These are phyloP conservation scores for Cystofilobasidium bisporidii DNA, from an alignment of 768 basidiomycete genomes.

Conservation along the genomic window DNA sequence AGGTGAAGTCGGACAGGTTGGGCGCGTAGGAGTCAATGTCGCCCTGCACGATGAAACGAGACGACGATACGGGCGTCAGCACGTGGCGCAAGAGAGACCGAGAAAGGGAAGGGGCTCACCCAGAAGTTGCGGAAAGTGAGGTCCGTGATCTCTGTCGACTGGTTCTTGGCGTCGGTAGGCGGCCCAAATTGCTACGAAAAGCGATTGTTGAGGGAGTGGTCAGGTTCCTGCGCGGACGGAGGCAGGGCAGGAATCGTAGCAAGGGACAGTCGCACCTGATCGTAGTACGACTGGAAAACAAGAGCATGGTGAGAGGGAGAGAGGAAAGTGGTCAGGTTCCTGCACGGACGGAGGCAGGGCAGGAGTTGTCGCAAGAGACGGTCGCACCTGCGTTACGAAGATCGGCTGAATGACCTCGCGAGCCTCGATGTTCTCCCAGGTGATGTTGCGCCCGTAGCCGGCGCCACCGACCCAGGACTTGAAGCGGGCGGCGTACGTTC, in stretches of 20 bases:
- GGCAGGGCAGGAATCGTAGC: no score
- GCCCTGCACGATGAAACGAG: background rate
- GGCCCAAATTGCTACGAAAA: conserved; percentile 6
- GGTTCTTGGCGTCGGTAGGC: conserved; percentile 1
- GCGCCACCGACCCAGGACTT: conserved; percentile 7
- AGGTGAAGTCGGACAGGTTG: background rate
- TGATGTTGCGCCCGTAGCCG: conserved; percentile 5
- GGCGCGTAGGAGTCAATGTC: conserved; percentile 6
- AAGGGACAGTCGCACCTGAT: no score
- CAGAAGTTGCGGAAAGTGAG: conserved; percentile 11
- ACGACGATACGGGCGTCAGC: no score
- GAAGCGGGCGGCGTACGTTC: background rate
- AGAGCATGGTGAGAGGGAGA: background rate
- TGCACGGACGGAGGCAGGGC: background rate
- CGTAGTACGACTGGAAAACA: background rate
- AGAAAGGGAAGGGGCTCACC: no score
- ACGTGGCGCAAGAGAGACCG: no score
- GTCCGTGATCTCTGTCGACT: conserved; percentile 8
- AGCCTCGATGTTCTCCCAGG: conserved; percentile 1
- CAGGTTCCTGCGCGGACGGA: no score
- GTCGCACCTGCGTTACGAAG: background rate
- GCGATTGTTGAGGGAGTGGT: no score
- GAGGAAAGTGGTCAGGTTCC: background rate
- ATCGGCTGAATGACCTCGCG: background rate
- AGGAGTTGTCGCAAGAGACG: background rate